Evolutionary conservation across 1,139 yeast genomes (phyloP), one percentile per base, ranked within the genome.

Genomic region (Scheffersomyces parashehatae): DNA sequence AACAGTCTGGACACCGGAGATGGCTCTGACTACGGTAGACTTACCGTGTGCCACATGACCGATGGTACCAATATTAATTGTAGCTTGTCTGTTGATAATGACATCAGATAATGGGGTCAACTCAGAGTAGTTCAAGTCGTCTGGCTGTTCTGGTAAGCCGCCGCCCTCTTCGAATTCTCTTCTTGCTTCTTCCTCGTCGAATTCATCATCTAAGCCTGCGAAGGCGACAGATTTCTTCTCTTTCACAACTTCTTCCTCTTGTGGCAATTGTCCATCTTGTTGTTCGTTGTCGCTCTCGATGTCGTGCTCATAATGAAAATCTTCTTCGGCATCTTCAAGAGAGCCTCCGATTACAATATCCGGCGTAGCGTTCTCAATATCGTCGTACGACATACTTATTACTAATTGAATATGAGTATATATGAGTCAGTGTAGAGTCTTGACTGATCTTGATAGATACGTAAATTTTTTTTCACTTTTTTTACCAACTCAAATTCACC

Each of bases 11-110:
- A 95, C 98, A 47, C 99, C 99, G 2, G 98, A 91, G 55, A 95
- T 95, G 53, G 99, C 99, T 73, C 96, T 88, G 41, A 95, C 99
- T 43, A 95, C 99, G 9, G 99, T 95, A 42, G 96, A 86, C 69
- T 95, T 95, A 73, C 99, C 99, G 76, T 95, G 99, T 46, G 98
- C 99, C 59, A 95, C 99, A 69, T 93, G 99, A 50, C 99, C 99
- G 69, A 93, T 93, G 48, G 99, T 95, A 70, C 99, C 99, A 60
- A 95, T 95, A 70, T 95, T 95, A 63, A 95, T 90, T 43, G 99
- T 95, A 47, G 99, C 99, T 75, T 95, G 99, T 78, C 99, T 88
- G 68, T 89, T 90, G 70, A 93, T 93, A 64, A 93, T 93, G 60
- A 90, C 98, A 42, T 96, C 95, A 11, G 96, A 85, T 53, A 88